A percentile compares a stretch with the other conserved stretches of the same genome.
These are phyloP conservation scores for Leccinum subgranulosum DNA, from an alignment of 768 basidiomycete genomes.

Conservation along the genomic window DNA sequence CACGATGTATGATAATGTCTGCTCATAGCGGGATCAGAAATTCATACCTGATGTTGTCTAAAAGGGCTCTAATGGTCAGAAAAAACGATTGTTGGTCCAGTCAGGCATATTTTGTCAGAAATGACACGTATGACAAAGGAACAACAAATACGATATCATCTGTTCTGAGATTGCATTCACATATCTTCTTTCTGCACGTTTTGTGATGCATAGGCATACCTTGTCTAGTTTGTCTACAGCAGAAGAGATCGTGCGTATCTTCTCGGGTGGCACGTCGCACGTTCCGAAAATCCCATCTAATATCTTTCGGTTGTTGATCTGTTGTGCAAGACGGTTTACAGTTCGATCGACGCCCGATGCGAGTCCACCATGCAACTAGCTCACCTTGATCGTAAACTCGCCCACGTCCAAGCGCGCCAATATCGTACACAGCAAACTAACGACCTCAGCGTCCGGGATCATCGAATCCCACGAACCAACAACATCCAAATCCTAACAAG, in stretches of 20 bases:
- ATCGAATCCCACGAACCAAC: slow-evolving; percentile 91
- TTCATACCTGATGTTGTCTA: too few relatives aligned
- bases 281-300: slow-evolving; percentile 96
- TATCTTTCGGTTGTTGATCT: slow-evolving; percentile 96
- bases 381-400: slow-evolving; percentile 90
- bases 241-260: slow-evolving; percentile 88
- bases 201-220: slow-evolving; percentile 42
- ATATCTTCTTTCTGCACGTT: too few relatives aligned
- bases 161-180: too few relatives aligned
- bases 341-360: background rate
- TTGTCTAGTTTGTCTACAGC: slow-evolving; percentile 99
- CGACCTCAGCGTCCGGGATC: slow-evolving; percentile 94
- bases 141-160: too few relatives aligned
- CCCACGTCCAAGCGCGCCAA: slow-evolving; percentile 84
- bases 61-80: too few relatives aligned
- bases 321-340: background rate
- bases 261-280: slow-evolving; percentile 88
- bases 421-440: slow-evolving; percentile 79
- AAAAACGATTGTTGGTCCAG: too few relatives aligned
- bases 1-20: too few relatives aligned
- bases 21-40: too few relatives aligned
- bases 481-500: slow-evolving; percentile 86
- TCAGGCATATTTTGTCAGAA: too few relatives aligned
- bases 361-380: background rate
- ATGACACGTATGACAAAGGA: too few relatives aligned